These are phyloP conservation scores for Paramyrothecium sp. DNA, from an alignment of 2,329 filamentous ascomycete species.

Conservation along the genomic window DNA sequence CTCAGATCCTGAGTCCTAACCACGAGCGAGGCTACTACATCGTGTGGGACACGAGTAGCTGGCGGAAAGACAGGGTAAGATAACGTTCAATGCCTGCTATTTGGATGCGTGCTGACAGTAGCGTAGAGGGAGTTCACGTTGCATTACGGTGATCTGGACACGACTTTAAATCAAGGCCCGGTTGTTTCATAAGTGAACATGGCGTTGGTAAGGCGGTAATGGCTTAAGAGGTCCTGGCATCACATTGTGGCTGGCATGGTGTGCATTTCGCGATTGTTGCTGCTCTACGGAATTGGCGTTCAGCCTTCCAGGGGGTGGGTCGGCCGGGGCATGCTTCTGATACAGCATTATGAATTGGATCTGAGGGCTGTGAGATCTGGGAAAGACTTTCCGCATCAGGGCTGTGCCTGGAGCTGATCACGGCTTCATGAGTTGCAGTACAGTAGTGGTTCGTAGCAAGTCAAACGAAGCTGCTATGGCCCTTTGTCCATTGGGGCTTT, in stretches of 20 bases:
- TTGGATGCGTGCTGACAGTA: slow-evolving; percentile 5
- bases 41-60: slow-evolving; percentile 61
- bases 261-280: background rate
- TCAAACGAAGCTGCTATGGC: too few species aligned
- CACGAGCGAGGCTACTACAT: slow-evolving; percentile 67
- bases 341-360: slow-evolving; percentile 26
- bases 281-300: slow-evolving; percentile 25
- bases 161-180: slow-evolving; percentile 33
- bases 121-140: slow-evolving; percentile 58
- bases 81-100: slow-evolving; percentile 10
- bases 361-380: slow-evolving; percentile 22
- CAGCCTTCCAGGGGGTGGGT: slow-evolving; percentile 23
- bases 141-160: slow-evolving; percentile 62
- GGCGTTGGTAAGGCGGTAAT: slow-evolving; percentile 2
- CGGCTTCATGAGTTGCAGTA: too few species aligned
- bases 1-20: slow-evolving; percentile 55
- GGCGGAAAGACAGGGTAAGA: slow-evolving; percentile 63
- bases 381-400: slow-evolving; percentile 24
- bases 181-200: slow-evolving; percentile 19
- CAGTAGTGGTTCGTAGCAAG: too few species aligned
- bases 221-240: background rate
- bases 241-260: slow-evolving; percentile 5
- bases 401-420: slow-evolving; percentile 2
- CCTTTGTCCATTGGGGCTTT: too few species aligned
- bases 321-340: slow-evolving; percentile 25